phyloP scores from a whole-genome alignment of 352 stramenopile genomes.

The Pythium sp. region DNA sequence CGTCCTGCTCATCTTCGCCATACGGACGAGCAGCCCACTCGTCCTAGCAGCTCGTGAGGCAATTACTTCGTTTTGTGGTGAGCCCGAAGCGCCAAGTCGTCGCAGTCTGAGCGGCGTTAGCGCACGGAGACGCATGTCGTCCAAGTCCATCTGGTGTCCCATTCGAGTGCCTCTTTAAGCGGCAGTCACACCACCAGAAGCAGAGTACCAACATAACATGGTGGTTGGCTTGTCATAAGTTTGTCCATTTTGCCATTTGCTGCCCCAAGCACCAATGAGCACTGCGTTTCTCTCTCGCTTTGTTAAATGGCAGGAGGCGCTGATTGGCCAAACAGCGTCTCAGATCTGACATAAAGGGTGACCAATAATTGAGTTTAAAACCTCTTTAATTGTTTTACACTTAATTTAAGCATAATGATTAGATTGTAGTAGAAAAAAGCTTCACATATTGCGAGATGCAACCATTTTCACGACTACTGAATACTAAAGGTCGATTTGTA shows the following conservation, averaged over 20 bases:
- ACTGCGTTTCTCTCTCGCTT: constrained; percentile 3
- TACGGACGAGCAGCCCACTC: background rate
- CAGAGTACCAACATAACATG: too few species aligned
- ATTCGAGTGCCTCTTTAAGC: background rate
- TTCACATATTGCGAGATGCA: background rate
- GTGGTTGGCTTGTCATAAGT: constrained; percentile 1
- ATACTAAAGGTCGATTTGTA: background rate
- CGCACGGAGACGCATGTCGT: background rate
- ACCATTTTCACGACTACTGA: background rate
- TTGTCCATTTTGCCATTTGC: background rate
- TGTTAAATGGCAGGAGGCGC: constrained; percentile 4
- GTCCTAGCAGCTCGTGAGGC: background rate
- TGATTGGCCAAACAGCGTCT: constrained; percentile 12
- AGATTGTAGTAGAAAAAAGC: background rate
- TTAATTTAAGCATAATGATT: background rate
- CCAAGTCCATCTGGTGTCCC: background rate
- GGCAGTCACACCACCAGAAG: constrained; percentile 1
- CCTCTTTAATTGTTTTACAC: background rate
- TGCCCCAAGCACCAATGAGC: background rate
- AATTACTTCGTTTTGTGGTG: background rate
- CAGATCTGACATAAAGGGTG: background rate
- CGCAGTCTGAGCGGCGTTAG: background rate
- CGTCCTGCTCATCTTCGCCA: background rate
- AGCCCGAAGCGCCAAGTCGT: background rate
- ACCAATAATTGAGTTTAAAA: background rate